A percentile compares a stretch with the other conserved stretches of the same genome.
phyloP scores from a whole-genome alignment of 192 early-diverging fungal species.

The Entrophospora sp. region DNA sequence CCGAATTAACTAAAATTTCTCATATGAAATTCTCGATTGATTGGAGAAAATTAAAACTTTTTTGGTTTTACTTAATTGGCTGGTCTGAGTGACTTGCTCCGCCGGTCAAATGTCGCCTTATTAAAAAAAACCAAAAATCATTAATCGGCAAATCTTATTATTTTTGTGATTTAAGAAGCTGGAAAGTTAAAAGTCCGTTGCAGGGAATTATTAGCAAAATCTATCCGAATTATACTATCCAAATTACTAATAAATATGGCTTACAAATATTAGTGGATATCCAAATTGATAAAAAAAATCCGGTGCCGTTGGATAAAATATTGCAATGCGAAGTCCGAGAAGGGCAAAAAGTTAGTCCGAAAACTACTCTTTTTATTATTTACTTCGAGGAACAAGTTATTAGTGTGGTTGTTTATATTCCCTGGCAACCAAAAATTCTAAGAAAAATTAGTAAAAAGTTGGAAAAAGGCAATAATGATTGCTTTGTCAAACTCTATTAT shows the following conservation, averaged over 20 bases:
- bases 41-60: background rate
- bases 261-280: background rate
- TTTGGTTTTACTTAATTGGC: background rate
- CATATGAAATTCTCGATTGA: background rate
- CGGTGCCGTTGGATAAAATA: background rate
- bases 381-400: background rate
- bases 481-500: background rate
- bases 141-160: background rate
- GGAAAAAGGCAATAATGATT: background rate
- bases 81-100: background rate
- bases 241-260: background rate
- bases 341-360: background rate
- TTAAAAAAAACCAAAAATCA: background rate
- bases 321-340: background rate
- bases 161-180: background rate
- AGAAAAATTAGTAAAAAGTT: background rate
- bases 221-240: background rate
- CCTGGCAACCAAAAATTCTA: background rate
- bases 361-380: slow-evolving; percentile 4
- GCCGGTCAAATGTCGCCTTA: background rate
- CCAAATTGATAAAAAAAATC: background rate
- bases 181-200: background rate
- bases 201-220: background rate
- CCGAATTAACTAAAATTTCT: background rate
- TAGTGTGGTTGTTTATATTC: background rate